A percentile compares a stretch with the other conserved stretches of the same genome.
These are phyloP conservation scores for Purshia tridentata DNA, from an alignment of 306 rosid species.

Conservation along the genomic window DNA sequence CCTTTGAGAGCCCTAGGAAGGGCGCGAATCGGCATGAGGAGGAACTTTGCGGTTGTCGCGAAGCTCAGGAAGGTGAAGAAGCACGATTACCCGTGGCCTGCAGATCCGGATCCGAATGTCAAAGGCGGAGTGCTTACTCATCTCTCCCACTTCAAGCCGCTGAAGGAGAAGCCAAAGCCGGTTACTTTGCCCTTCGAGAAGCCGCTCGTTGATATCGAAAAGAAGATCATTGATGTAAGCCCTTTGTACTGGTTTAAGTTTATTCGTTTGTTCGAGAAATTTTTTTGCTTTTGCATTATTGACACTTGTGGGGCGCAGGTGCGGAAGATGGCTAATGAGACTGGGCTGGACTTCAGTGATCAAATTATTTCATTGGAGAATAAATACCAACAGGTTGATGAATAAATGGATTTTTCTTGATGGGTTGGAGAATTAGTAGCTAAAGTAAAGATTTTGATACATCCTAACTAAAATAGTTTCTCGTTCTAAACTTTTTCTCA, in stretches of 20 bases:
- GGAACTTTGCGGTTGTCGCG: slow-evolving; percentile 51
- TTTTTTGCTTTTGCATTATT: slow-evolving; percentile 8
- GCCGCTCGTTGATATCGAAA: slow-evolving; percentile 73
- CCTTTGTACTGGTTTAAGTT: slow-evolving; percentile 20
- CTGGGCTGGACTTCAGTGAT: slow-evolving; percentile 88
- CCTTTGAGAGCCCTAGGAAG: slow-evolving; percentile 70
- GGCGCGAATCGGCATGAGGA: slow-evolving; percentile 44
- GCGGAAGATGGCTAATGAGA: slow-evolving; percentile 80
- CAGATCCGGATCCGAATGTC: slow-evolving; percentile 79
- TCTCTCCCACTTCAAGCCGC: slow-evolving; percentile 80
- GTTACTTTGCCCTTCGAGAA: slow-evolving; percentile 78
- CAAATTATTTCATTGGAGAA: slow-evolving; percentile 70
- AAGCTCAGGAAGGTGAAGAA: slow-evolving; percentile 75
- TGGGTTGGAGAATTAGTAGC: neutral
- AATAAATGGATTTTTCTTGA: slow-evolving; percentile 1
- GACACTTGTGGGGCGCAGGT: slow-evolving; percentile 44
- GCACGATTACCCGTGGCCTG: slow-evolving; percentile 87
- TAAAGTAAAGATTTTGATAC: neutral
- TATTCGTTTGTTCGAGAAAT: slow-evolving; percentile 18
- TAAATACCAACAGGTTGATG: slow-evolving; percentile 72
- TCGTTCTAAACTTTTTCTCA: slow-evolving; percentile 12
- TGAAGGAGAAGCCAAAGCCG: slow-evolving; percentile 68
- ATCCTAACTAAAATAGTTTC: neutral
- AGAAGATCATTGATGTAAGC: slow-evolving; percentile 80
- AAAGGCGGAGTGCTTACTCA: slow-evolving; percentile 69